These are phyloP conservation scores for Aspergillus sp. DNA, from an alignment of 2,329 filamentous ascomycete genomes.

Conservation along the genomic window DNA sequence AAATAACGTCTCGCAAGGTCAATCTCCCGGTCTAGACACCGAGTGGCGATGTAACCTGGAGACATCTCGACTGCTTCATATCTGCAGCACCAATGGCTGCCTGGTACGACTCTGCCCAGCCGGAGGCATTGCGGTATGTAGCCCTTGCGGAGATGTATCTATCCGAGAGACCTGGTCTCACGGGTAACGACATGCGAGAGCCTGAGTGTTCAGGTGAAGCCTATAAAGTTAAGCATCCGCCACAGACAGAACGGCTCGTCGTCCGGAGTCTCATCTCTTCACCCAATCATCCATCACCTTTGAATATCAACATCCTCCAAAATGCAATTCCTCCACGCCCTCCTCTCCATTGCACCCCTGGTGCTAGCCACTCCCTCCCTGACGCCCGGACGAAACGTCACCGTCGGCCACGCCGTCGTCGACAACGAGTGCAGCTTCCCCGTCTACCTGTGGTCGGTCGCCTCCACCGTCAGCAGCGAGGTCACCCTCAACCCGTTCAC, in stretches of 20 bases:
- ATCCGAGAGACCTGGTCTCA: background rate
- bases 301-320: background rate
- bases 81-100: background rate
- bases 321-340: slow-evolving; percentile 5
- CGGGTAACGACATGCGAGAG: background rate
- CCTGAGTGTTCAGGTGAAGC: background rate
- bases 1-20: background rate
- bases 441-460: slow-evolving; percentile 41
- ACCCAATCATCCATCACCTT: background rate
- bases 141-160: background rate
- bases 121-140: background rate
- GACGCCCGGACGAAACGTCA: slow-evolving; percentile 6
- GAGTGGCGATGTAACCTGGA: background rate
- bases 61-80: background rate
- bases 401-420: slow-evolving; percentile 33
- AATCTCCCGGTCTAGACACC: background rate
- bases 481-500: slow-evolving; percentile 20
- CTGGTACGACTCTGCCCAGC: background rate
- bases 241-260: background rate
- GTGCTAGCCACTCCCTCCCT: background rate
- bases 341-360: slow-evolving; percentile 1
- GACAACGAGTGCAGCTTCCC: slow-evolving; percentile 32
- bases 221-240: background rate
- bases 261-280: background rate
- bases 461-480: slow-evolving; percentile 22